A percentile compares a stretch with the other conserved stretches of the same genome.
These are phyloP conservation scores for Mrakia frigida DNA, from an alignment of 768 basidiomycete species.

Conservation along the genomic window DNA sequence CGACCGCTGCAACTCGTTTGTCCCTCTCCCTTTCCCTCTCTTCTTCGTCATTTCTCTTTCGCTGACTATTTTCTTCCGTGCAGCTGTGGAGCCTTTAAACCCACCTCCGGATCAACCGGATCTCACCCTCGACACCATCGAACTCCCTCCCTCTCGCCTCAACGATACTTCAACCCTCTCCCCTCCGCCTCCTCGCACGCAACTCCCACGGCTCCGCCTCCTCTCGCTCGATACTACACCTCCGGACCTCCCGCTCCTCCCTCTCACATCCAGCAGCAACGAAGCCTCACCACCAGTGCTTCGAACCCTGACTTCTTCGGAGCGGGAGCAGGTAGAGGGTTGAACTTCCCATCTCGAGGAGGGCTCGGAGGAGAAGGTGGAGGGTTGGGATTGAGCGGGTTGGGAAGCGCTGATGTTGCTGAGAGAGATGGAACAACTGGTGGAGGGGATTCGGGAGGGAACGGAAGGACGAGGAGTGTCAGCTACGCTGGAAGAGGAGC, in stretches of 20 bases:
- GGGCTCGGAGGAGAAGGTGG: not conserved
- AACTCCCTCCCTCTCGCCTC: conserved; percentile 8
- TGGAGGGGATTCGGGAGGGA: not conserved
- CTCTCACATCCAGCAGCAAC: conserved; percentile 1
- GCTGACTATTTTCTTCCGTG: not conserved
- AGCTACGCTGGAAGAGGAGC: conserved; percentile 8
- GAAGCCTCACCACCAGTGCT: not conserved
- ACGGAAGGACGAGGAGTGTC: not conserved
- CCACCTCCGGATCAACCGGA: not conserved
- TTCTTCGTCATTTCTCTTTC: not conserved
- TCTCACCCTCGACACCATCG: conserved; percentile 13
- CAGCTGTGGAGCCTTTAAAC: conserved; percentile 9
- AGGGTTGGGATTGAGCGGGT: not conserved
- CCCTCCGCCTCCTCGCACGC: not conserved
- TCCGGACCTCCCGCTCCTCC: conserved; percentile 3
- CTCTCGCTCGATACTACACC: not conserved
- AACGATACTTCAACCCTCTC: not conserved
- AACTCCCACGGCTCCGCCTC: not conserved
- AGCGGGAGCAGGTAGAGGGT: not conserved
- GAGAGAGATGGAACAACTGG: not conserved
- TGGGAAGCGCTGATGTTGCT: not conserved
- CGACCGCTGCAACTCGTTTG: conserved; percentile 15
- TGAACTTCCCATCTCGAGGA: not conserved
- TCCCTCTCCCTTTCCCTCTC: not conserved
- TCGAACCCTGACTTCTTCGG: conserved; percentile 15